Conservation (phyloP, 2,329 filamentous ascomycete genomes). For the Plenodomus biglobosus region DNA sequence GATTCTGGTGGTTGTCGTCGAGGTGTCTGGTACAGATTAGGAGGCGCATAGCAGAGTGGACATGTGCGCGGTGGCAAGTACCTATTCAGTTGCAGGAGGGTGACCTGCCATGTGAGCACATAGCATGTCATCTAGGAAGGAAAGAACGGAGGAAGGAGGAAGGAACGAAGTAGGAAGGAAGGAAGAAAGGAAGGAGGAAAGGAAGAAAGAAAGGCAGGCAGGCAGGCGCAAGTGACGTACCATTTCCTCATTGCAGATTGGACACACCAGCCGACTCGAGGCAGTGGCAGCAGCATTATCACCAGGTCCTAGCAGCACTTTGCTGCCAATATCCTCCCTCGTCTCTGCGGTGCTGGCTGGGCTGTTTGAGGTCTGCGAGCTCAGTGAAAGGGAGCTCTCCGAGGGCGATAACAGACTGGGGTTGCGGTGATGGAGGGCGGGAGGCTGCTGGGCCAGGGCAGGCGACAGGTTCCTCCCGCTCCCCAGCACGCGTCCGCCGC, state of each 20-base stretch:
- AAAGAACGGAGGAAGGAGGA: neutral
- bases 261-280: slow-evolving; percentile 76
- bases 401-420: slow-evolving; percentile 61
- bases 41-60: slow-evolving; percentile 8
- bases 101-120: slow-evolving; percentile 63
- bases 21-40: slow-evolving; percentile 60
- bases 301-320: slow-evolving; percentile 70
- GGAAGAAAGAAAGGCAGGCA: no score
- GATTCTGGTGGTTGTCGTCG: slow-evolving; percentile 86
- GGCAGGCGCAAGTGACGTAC: slow-evolving; percentile 53
- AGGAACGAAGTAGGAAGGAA: neutral
- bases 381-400: slow-evolving; percentile 74
- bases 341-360: slow-evolving; percentile 68
- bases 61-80: slow-evolving; percentile 10
- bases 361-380: slow-evolving; percentile 72
- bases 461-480: slow-evolving; percentile 81
- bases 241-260: slow-evolving; percentile 99
- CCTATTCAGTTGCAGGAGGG: slow-evolving; percentile 82
- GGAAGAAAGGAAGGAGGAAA: neutral
- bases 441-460: slow-evolving; percentile 45
- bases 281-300: slow-evolving; percentile 59
- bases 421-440: slow-evolving; percentile 42
- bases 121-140: slow-evolving; percentile 6
- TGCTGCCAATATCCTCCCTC: slow-evolving; percentile 74
- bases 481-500: slow-evolving; percentile 88